Conservation (phyloP, 257 asterid species). For the Forsythia suspensa region DNA sequence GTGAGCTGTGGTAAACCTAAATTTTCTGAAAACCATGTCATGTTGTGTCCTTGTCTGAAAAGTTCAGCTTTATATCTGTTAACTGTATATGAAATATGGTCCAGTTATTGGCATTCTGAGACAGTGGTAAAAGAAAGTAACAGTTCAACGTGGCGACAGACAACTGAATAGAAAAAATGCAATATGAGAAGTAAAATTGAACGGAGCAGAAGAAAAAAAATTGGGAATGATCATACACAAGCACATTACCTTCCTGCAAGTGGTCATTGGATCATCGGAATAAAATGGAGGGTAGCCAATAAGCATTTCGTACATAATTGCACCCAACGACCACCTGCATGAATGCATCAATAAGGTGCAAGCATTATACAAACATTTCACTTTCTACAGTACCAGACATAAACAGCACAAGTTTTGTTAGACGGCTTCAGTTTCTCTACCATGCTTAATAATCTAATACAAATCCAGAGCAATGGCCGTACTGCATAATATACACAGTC, state of each 20-base stretch:
- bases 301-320: slow-evolving; percentile 74
- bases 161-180: neutral
- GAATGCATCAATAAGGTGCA: slow-evolving; percentile 22
- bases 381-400: slow-evolving; percentile 10
- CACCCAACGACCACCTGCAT: slow-evolving; percentile 73
- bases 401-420: neutral
- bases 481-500: neutral
- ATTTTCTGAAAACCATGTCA: neutral
- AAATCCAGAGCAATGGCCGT: slow-evolving; percentile 3
- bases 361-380: slow-evolving; percentile 1
- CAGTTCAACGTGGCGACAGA: slow-evolving; percentile 1
- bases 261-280: slow-evolving; percentile 63
- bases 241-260: slow-evolving; percentile 59
- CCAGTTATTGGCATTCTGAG: slow-evolving; percentile 2
- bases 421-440: neutral
- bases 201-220: slow-evolving; percentile 15
- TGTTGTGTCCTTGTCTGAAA: slow-evolving; percentile 1
- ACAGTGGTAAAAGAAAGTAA: neutral
- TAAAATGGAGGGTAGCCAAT: slow-evolving; percentile 69
- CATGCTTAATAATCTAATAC: neutral
- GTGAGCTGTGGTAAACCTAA: neutral
- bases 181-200: slow-evolving; percentile 1
- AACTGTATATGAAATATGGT: neutral
- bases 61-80: neutral
- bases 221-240: neutral